Percentiles rank a stretch among this genome's conserved stretches.
Conservation (phyloP, 2,329 filamentous ascomycete species). For the Kalmusia sp. region DNA sequence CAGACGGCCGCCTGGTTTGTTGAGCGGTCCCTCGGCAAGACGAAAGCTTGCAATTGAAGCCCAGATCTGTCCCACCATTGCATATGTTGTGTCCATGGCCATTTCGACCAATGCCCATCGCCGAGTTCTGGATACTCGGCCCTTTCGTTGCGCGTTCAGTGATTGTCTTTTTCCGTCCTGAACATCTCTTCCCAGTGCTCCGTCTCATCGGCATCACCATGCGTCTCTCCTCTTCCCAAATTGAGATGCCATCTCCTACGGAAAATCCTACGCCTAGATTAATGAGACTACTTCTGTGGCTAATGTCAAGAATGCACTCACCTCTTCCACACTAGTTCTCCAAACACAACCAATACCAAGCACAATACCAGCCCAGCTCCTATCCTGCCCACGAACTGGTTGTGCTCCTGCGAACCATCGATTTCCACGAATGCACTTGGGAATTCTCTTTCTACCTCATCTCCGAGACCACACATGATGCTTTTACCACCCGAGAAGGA, state of each 20-base stretch:
- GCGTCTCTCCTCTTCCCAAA: background rate
- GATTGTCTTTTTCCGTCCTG: background rate
- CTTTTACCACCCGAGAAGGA: background rate
- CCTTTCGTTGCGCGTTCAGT: too few species aligned
- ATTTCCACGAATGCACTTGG: background rate
- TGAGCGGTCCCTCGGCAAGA: too few species aligned
- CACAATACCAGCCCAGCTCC: background rate
- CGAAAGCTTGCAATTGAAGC: too few species aligned
- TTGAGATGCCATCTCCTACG: background rate
- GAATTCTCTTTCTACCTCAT: background rate
- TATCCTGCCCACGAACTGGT: background rate
- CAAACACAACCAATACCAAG: background rate
- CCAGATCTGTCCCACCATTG: too few species aligned
- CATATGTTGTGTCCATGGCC: too few species aligned
- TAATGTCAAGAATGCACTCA: background rate
- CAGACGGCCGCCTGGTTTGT: too few species aligned
- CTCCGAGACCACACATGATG: background rate
- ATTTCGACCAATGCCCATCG: too few species aligned
- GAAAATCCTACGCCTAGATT: background rate
- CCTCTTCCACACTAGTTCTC: background rate
- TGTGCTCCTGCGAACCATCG: background rate
- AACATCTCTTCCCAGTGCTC: background rate
- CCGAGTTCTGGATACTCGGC: too few species aligned
- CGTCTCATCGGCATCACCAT: background rate
- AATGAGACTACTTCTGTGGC: too few species aligned